Conservation (phyloP, 345 rosid genomes). For the Citropsis articulata region DNA sequence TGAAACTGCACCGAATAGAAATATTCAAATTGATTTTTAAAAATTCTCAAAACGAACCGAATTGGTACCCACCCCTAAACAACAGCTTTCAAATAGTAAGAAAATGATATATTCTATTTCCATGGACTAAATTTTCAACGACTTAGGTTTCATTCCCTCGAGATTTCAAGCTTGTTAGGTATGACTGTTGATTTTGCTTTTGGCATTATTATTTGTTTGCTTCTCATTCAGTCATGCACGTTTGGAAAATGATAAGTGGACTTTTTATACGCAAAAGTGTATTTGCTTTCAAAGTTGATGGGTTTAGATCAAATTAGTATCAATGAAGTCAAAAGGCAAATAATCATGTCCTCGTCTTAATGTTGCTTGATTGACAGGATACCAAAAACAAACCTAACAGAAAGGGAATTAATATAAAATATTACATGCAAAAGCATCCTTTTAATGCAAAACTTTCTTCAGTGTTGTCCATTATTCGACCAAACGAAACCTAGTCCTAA, state of each 20-base stretch:
- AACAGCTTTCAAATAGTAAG: not conserved
- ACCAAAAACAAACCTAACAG: too few relatives aligned
- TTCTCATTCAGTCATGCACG: not conserved
- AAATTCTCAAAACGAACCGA: too few relatives aligned
- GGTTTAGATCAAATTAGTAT: not conserved
- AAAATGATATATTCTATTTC: not conserved
- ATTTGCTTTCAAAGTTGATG: slow-evolving; percentile 10
- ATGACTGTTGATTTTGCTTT: not conserved
- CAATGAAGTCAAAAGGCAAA: slow-evolving; percentile 3
- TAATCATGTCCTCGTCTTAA: not conserved
- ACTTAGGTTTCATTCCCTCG: not conserved
- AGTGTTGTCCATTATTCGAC: not conserved
- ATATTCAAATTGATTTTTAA: too few relatives aligned
- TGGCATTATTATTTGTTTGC: not conserved
- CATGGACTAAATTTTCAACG: not conserved
- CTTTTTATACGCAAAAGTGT: not conserved
- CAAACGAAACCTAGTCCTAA: not conserved
- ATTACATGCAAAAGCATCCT: not conserved
- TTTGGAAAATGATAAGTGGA: not conserved
- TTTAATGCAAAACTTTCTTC: not conserved
- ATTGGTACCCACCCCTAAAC: too few relatives aligned
- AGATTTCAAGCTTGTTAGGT: not conserved
- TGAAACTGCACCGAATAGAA: too few relatives aligned
- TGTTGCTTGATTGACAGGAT: not conserved
- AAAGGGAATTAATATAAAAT: not conserved